phyloP scores from a whole-genome alignment of 805 yeast species.

The Clavispora vitiphila region DNA sequence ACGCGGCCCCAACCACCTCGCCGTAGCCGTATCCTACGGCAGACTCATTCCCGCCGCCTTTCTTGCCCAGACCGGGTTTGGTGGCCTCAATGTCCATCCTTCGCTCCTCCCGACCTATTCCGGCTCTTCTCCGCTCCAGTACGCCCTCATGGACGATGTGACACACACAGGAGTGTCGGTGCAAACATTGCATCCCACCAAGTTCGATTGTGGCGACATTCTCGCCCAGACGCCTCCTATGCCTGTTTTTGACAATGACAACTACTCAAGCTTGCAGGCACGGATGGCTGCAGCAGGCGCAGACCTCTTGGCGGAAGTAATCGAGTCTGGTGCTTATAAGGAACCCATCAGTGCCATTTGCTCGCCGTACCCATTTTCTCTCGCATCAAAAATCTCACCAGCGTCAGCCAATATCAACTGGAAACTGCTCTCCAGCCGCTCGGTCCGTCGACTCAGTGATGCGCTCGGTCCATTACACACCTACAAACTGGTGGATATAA shows the following conservation, averaged over 20 bases:
- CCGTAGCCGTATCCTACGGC: conserved; percentile 93
- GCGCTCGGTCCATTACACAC: conserved; percentile 57
- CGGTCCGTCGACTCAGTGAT: conserved; percentile 39
- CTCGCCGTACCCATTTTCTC: conserved; percentile 32
- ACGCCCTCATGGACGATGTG: conserved; percentile 64
- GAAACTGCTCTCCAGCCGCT: conserved; percentile 32
- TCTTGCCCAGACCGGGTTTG: conserved; percentile 43
- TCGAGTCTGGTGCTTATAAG: conserved; percentile 29
- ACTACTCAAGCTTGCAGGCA: conserved; percentile 39
- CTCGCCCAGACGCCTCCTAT: conserved; percentile 51
- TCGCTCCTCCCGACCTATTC: conserved; percentile 75
- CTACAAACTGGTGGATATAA: conserved; percentile 30
- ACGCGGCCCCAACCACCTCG: conserved; percentile 28
- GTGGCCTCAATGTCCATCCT: conserved; percentile 91
- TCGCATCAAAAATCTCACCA: conserved; percentile 54
- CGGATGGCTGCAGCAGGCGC: conserved; percentile 63
- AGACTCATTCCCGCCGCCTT: conserved; percentile 65
- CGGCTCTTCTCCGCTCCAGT: conserved; percentile 89
- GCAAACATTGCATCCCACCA: conserved; percentile 83
- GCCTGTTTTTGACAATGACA: conserved; percentile 38
- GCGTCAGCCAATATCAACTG: conserved; percentile 44
- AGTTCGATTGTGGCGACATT: conserved; percentile 77
- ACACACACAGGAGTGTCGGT: conserved; percentile 73
- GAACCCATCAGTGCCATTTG: not conserved
- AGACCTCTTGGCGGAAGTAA: conserved; percentile 41